Evolutionary conservation across 73 alveolate genomes (phyloP).

Genomic region (Blepharisma japonicum): DNA sequence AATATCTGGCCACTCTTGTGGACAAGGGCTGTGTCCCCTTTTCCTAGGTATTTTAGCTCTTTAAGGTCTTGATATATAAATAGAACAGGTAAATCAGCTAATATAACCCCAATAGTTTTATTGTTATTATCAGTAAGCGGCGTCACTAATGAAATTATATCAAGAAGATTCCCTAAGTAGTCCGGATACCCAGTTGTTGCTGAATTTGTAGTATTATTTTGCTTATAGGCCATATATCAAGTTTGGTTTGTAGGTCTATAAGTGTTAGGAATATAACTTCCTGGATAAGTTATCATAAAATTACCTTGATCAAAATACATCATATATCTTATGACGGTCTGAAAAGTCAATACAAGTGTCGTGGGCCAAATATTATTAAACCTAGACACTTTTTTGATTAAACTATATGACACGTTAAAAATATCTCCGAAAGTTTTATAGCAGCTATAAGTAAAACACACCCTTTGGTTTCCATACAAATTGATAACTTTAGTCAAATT

Average conservation of each 20-base stretch:
- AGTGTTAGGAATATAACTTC: background rate
- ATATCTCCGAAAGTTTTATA: background rate
- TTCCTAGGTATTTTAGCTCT: background rate
- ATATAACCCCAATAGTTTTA: background rate
- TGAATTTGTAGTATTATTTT: background rate
- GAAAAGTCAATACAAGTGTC: background rate
- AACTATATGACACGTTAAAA: background rate
- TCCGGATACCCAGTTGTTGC: background rate
- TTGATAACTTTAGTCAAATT: background rate
- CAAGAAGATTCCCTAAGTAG: background rate
- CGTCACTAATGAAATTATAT: background rate
- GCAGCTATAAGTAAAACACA: conserved; percentile 27
- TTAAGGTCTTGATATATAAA: conserved; percentile 7
- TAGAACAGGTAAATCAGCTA: background rate
- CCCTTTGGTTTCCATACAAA: background rate
- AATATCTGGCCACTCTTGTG: background rate
- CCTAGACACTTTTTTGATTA: background rate
- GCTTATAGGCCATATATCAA: background rate
- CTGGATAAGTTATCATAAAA: background rate
- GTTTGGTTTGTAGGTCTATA: background rate
- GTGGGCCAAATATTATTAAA: conserved; percentile 14
- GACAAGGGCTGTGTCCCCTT: background rate
- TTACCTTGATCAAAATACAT: background rate
- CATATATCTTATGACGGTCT: background rate
- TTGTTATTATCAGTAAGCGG: background rate